Percentiles rank a stretch among this genome's conserved stretches.
These are phyloP conservation scores for Dryadomyces sulphureus DNA, from an alignment of 2,329 filamentous ascomycete genomes.

Conservation along the genomic window DNA sequence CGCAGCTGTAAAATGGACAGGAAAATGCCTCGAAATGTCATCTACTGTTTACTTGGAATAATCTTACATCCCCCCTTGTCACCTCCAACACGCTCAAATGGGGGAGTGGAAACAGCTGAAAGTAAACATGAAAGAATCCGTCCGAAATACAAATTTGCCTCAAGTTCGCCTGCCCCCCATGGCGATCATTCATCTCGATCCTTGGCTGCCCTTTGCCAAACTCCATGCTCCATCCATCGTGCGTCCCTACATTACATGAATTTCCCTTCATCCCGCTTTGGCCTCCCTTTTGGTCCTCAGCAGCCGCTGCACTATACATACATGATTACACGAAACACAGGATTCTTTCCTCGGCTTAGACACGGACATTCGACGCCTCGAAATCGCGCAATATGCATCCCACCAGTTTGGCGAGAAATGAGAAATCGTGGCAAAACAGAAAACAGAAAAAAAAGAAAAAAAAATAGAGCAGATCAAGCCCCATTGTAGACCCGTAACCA, in stretches of 20 bases:
- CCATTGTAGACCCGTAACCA: too few relatives aligned
- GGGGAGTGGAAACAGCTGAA: background rate
- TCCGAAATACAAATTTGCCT: background rate
- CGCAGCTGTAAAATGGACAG: conserved; percentile 4
- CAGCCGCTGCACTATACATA: background rate
- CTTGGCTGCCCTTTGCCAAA: background rate
- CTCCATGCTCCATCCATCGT: background rate
- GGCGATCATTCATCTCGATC: background rate
- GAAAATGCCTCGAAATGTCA: too few relatives aligned
- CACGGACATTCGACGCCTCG: background rate
- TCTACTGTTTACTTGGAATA: too few relatives aligned
- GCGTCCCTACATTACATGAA: background rate
- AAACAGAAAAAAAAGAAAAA: background rate
- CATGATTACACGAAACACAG: conserved; percentile 2
- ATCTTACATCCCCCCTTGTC: too few relatives aligned
- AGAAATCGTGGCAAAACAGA: background rate
- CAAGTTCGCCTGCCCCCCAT: background rate
- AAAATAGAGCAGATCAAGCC: too few relatives aligned
- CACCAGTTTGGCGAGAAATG: background rate
- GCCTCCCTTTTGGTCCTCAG: background rate
- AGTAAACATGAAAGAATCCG: background rate
- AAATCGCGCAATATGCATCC: background rate
- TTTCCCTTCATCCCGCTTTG: background rate
- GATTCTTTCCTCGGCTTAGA: background rate
- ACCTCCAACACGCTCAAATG: too few relatives aligned